Percentiles rank a stretch among this genome's conserved stretches.
These are phyloP conservation scores for Pleurotus ostreatus DNA, from an alignment of 768 basidiomycete species.

Conservation along the genomic window DNA sequence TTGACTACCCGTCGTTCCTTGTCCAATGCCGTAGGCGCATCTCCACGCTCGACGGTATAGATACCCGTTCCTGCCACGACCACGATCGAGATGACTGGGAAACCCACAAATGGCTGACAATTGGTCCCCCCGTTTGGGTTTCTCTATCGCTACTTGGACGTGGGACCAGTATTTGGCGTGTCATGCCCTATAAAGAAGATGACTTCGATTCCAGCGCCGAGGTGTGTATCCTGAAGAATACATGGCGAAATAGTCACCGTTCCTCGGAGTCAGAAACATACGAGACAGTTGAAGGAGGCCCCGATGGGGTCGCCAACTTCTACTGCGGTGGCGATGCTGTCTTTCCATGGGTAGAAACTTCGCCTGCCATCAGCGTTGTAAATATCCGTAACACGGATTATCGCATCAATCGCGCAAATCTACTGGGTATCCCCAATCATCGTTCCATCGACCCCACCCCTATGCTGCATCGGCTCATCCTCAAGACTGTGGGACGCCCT, in stretches of 20 bases:
- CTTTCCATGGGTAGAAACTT: neutral
- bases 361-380: too few relatives aligned
- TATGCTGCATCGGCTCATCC: conserved; percentile 13
- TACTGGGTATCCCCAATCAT: too few relatives aligned
- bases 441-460: too few relatives aligned
- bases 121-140: too few relatives aligned
- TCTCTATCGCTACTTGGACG: too few relatives aligned
- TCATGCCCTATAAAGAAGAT: neutral
- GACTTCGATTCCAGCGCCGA: neutral
- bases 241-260: conserved; percentile 11
- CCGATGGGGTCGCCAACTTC: conserved; percentile 15
- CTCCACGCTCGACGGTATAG: too few relatives aligned
- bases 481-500: conserved; percentile 13
- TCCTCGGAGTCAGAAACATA: conserved; percentile 12
- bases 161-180: conserved; percentile 14
- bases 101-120: too few relatives aligned
- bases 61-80: too few relatives aligned
- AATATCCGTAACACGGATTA: too few relatives aligned
- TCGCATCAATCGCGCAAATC: neutral
- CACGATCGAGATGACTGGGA: too few relatives aligned
- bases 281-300: conserved; percentile 1
- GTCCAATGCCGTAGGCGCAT: too few relatives aligned
- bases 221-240: conserved; percentile 11
- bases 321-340: conserved; percentile 12
- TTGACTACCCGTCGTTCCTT: too few relatives aligned